Evolutionary conservation across 2,329 filamentous ascomycete genomes (phyloP).

Genomic region (Penicillium frequentans): DNA sequence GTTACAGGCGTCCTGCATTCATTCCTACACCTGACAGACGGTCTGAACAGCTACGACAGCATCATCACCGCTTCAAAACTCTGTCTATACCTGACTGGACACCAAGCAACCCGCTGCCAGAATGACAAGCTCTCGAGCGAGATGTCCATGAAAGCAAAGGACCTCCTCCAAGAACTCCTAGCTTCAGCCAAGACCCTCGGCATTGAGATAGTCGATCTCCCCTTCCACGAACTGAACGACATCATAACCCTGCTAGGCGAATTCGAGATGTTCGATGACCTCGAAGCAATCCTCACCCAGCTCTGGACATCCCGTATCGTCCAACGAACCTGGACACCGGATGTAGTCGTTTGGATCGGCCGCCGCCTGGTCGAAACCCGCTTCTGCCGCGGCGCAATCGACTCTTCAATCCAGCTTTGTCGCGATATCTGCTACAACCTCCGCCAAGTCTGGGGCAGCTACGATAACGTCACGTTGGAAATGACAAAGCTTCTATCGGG

Average conservation of each 20-base stretch:
- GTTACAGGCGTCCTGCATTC: slow-evolving; percentile 35
- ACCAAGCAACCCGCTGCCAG: slow-evolving; percentile 30
- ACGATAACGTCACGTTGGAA: slow-evolving; percentile 49
- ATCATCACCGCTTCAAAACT: slow-evolving; percentile 39
- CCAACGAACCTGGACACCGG: slow-evolving; percentile 46
- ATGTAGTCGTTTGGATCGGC: slow-evolving; percentile 53
- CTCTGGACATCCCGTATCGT: slow-evolving; percentile 50
- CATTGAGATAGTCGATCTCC: slow-evolving; percentile 36
- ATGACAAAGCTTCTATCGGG: slow-evolving; percentile 52
- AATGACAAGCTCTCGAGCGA: slow-evolving; percentile 26
- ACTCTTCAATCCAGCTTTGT: slow-evolving; percentile 48
- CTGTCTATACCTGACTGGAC: slow-evolving; percentile 37
- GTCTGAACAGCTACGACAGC: slow-evolving; percentile 31
- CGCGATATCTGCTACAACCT: slow-evolving; percentile 59
- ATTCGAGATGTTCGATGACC: slow-evolving; percentile 38
- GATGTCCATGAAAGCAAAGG: slow-evolving; percentile 35
- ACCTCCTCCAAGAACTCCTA: slow-evolving; percentile 36
- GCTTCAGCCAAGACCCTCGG: slow-evolving; percentile 27
- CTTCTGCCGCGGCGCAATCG: slow-evolving; percentile 49
- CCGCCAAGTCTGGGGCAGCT: slow-evolving; percentile 53
- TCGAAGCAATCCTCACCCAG: slow-evolving; percentile 43
- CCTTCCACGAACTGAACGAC: slow-evolving; percentile 37
- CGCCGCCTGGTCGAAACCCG: slow-evolving; percentile 54
- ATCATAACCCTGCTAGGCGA: slow-evolving; percentile 39
- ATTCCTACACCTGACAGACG: slow-evolving; percentile 36